Base-by-base conservation (phyloP, 495 filamentous ascomycete species). In the Penicillium fimorum region DNA sequence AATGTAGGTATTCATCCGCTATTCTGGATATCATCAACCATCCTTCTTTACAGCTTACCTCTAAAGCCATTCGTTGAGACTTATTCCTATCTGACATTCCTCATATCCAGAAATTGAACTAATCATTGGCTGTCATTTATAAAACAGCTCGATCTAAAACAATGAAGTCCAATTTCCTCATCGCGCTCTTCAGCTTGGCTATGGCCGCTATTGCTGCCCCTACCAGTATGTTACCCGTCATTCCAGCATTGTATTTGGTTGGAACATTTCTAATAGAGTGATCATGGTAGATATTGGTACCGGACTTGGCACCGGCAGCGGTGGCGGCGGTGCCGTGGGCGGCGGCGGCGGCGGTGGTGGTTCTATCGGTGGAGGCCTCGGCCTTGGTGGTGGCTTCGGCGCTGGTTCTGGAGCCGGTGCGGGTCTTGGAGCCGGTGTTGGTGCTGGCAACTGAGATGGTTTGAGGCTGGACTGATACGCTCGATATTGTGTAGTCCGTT, bases 331-430 rank as follows among this genome's bases (percentile, higher is more conserved):
- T 20, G 15, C 35, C 15, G 4, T 52, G 37, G 4, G 49, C 49
- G 49, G 49, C n/a, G 37, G 49, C 25, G 49, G 50, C 17, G 50
- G 50, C 12, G 50, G 50, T 25, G 49, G 49, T 11, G 49, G 49
- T 12, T 51, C 49, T 5, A 42, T 51, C 15, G 49, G 49, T 1
- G 37, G 22, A 18, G 49, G 49, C 13, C 27, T 51, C 33, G 49
- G 49, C 22, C 42, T 41, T 15, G 49, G 49, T 3, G 49, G 49
- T 6, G 50, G 50, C 18, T 42, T 42, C 15, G 50, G 50, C 12
- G 24, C 4, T 17, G 50, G 33, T 20, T 41, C 49, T 51, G 49
- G 49, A 1, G 35, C 11, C 2, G 49, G 48, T n/a, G 18, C 24
- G 8, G 41, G 41, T 18, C 17, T 22, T 22, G 47, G 47, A 10